Base-by-base conservation (phyloP, 305 asterid genomes). In the Solanum chacoense region DNA sequence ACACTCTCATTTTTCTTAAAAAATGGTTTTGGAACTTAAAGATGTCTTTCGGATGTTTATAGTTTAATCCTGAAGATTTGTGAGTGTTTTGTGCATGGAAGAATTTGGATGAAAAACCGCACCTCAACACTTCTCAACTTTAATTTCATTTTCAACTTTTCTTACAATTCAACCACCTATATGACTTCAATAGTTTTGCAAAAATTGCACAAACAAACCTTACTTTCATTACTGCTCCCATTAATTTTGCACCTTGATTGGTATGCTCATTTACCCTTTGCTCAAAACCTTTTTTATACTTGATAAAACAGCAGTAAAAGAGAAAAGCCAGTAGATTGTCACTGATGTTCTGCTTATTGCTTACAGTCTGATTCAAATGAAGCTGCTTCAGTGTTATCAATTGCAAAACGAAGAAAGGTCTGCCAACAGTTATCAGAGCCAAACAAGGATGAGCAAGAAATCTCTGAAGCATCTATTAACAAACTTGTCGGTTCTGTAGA, bases 401-500 rank as follows among this genome's bases (percentile, higher is more conserved):
- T 88, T n/a, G 78, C 90, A 67, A 96, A 95, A 91, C 92, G 91
- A 90, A 93, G 93, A 91, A 93, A 84, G 89, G 97, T 93, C 77
- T 59, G 91, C 89, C 92, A 71, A 55, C 91, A 90, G 83, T 59
- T 16, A 69, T 90, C 89, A 42, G 92, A 94, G 63, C 90, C 91
- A 10, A 91, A 88, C 67, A 91, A 89, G 75, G 94, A 94, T 24
- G 98, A 93, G 83, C 95, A 93, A 89, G 93, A 87, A 87, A 91
- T 95, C 86, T 87, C 95, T 20, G 97, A 96, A 89, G 89, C 97
- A 74, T 89, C 98, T 78, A 89, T 96, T 87, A 96, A 95, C 91
- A 96, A 93, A 92, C 94, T 96, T 90, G 96, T 96, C 31, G 98
- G 98, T 91, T 95, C 98, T 73, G 96, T 89, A 72, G 98, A 96